A percentile compares a stretch with the other conserved stretches of the same genome.
phyloP scores from a whole-genome alignment of 805 yeast genomes.

The Spathaspora gorwiae region DNA sequence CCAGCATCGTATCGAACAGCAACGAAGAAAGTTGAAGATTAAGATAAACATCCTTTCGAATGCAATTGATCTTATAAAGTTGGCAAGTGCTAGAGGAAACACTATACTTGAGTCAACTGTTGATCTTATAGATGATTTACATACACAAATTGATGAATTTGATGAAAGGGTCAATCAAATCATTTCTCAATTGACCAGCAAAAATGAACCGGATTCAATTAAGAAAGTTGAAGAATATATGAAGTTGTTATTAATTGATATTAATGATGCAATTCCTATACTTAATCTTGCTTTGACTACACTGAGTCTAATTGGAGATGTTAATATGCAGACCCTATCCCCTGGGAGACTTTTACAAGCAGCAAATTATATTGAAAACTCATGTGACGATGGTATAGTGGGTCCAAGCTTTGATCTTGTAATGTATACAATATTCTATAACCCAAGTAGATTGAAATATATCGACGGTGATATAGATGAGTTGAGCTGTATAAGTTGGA shows the following conservation, averaged over 20 bases:
- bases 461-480: slow-evolving; percentile 16
- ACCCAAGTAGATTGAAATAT: slow-evolving; percentile 41
- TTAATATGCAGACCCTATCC: slow-evolving; percentile 47
- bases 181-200: slow-evolving; percentile 22
- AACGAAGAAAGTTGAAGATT: slow-evolving; percentile 45
- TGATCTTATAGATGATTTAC: slow-evolving; percentile 50
- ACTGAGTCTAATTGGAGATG: slow-evolving; percentile 47
- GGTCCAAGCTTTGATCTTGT: slow-evolving; percentile 61
- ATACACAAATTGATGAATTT: slow-evolving; percentile 53
- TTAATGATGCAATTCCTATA: slow-evolving; percentile 67
- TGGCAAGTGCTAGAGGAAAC: slow-evolving; percentile 60
- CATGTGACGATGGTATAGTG: slow-evolving; percentile 24
- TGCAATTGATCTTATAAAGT: slow-evolving; percentile 63
- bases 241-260: slow-evolving; percentile 42
- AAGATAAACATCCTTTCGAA: slow-evolving; percentile 58
- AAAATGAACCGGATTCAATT: slow-evolving; percentile 34
- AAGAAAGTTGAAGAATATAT: slow-evolving; percentile 48
- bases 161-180: slow-evolving; percentile 45
- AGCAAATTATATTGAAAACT: slow-evolving; percentile 34
- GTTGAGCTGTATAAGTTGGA: slow-evolving; percentile 58
- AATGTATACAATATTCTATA: slow-evolving; percentile 59
- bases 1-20: slow-evolving; percentile 36
- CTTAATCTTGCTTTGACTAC: slow-evolving; percentile 63
- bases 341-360: slow-evolving; percentile 68
- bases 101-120: slow-evolving; percentile 53